Evolutionary conservation across 495 filamentous ascomycete genomes (phyloP).

Genomic region (Podospora anserina): DNA sequence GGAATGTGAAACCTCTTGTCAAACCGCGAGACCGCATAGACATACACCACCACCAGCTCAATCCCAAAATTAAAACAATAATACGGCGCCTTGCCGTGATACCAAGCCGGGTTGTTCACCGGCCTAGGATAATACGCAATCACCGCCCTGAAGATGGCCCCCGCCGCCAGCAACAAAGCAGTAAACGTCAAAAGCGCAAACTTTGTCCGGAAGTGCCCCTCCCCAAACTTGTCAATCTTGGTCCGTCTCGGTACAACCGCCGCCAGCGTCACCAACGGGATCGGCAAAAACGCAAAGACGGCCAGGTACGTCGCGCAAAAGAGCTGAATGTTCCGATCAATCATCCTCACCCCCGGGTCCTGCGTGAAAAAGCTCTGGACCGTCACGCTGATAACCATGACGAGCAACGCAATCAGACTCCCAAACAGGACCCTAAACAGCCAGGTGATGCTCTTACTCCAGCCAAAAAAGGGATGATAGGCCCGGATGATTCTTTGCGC

Average conservation of each 20-base stretch:
- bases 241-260: slow-evolving; percentile 48
- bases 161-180: slow-evolving; percentile 58
- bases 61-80: slow-evolving; percentile 74
- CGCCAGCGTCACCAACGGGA: slow-evolving; percentile 55
- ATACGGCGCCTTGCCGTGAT: slow-evolving; percentile 65
- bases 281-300: slow-evolving; percentile 70
- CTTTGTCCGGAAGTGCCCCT: slow-evolving; percentile 62
- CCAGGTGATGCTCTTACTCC: slow-evolving; percentile 50
- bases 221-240: slow-evolving; percentile 66
- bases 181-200: slow-evolving; percentile 55
- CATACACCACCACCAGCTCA: slow-evolving; percentile 64
- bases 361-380: slow-evolving; percentile 68
- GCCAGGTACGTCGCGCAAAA: slow-evolving; percentile 64
- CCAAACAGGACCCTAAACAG: slow-evolving; percentile 58
- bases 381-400: slow-evolving; percentile 65
- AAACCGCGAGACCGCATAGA: slow-evolving; percentile 61
- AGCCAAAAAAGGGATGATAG: slow-evolving; percentile 67
- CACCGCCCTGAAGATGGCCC: slow-evolving; percentile 64
- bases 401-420: slow-evolving; percentile 58
- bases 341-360: slow-evolving; percentile 41
- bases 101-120: slow-evolving; percentile 58
- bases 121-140: slow-evolving; percentile 56
- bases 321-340: slow-evolving; percentile 62
- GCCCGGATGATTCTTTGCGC: slow-evolving; percentile 73
- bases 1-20: slow-evolving; percentile 73